Base-by-base conservation (phyloP, 148 eudicot species). In the Gaultheria prostrata region DNA sequence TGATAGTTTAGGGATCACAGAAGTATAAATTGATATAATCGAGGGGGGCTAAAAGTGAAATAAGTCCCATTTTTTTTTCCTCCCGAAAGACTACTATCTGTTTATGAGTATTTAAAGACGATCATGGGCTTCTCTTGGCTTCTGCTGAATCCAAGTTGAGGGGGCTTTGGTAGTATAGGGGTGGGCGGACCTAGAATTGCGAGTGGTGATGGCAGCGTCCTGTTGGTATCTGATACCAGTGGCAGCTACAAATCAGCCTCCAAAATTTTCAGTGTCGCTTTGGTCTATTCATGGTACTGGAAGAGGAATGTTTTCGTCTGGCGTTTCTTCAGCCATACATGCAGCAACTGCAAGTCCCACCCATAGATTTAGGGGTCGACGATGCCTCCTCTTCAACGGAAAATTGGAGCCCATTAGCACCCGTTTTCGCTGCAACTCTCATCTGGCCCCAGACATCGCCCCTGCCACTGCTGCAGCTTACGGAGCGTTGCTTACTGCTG, bases 391-490 rank as follows among this genome's bases (percentile, higher is more conserved):
- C 12, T 65, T 65, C 7, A 65, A 65, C 28, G 12, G 67, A n/a
- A 59, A 59, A 57, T 57, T 20, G 32, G 32, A 63, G 71, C 71
- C 71, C 33, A 65, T 28, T 26, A 65, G 33, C 35, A 0, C 35
- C 71, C 17, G 35, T 65, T 65, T 65, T 28, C 71, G 35, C 35
- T 65, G 71, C 71, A 26, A 65, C 35, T 65, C 17, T 65, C 71
- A 12, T 10, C 35, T 65, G 71, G 17, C 10, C 71, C 33, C 33
- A 65, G 71, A 28, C 12, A 2, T 65, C 26, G 71, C 33, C 71
- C 71, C 71, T 4, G 71, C 35, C 71, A 65, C 71, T 8, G 71
- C 71, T 65, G 71, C 71, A 10, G 71, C 71, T 65, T 65, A 65
- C 17, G 71, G 71, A 65, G 33, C 7, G 17, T 35, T 65, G 71